Evolutionary conservation across 306 rosid species (phyloP).

Genomic region (Rubus parviflorus): DNA sequence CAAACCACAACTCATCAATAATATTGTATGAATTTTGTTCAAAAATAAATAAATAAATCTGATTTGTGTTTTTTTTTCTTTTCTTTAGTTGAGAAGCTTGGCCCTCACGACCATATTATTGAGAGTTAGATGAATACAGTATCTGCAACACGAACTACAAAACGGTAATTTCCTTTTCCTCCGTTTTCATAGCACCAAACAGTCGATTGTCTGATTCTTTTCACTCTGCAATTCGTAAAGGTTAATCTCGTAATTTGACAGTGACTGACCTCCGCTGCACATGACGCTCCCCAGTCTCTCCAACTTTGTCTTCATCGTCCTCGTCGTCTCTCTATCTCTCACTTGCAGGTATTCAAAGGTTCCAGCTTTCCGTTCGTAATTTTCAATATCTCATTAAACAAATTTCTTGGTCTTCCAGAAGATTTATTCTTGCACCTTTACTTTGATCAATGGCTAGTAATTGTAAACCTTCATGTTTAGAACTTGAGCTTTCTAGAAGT

Average conservation of each 20-base stretch:
- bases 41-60: too few relatives aligned
- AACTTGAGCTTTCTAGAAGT: neutral
- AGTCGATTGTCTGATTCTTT: neutral
- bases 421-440: neutral
- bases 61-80: too few relatives aligned
- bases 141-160: too few relatives aligned
- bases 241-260: slow-evolving; percentile 8
- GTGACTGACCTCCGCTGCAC: neutral
- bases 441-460: neutral
- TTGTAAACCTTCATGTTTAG: neutral
- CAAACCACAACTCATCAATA: too few relatives aligned
- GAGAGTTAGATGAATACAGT: too few relatives aligned
- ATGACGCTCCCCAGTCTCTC: slow-evolving; percentile 22
- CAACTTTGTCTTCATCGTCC: slow-evolving; percentile 13
- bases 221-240: neutral
- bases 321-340: slow-evolving; percentile 24
- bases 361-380: neutral
- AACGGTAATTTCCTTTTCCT: neutral
- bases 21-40: too few relatives aligned
- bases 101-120: too few relatives aligned
- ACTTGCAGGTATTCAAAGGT: slow-evolving; percentile 42
- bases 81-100: too few relatives aligned
- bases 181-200: neutral
- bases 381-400: neutral
- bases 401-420: neutral